Conservation (phyloP, 2,329 filamentous ascomycete species). For the Fusarium metavorans region DNA sequence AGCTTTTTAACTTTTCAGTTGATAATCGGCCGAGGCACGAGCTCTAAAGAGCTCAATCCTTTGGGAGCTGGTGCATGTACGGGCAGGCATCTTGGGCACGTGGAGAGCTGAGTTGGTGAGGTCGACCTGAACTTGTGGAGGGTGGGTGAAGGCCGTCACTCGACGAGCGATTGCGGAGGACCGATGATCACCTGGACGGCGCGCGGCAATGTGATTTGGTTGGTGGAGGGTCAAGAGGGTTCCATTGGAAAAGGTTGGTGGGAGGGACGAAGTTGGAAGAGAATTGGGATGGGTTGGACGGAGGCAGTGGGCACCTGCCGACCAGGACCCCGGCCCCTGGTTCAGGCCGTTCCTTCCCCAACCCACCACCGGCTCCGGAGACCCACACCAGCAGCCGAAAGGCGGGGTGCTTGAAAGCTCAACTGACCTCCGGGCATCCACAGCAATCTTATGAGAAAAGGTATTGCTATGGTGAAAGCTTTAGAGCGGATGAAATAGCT, state of each 20-base stretch:
- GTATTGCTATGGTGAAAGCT: neutral
- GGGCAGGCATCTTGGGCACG: slow-evolving; percentile 12
- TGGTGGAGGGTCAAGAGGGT: slow-evolving; percentile 25
- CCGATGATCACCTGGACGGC: slow-evolving; percentile 35
- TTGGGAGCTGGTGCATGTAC: neutral
- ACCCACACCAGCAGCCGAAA: slow-evolving; percentile 9
- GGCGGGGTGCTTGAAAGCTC: neutral
- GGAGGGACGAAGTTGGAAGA: slow-evolving; percentile 20
- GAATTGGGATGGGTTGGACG: neutral
- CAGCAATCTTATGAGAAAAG: neutral
- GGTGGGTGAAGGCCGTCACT: slow-evolving; percentile 13
- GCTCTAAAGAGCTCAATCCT: neutral
- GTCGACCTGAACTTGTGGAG: neutral
- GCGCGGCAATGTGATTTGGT: slow-evolving; percentile 19
- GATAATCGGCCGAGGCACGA: slow-evolving; percentile 21
- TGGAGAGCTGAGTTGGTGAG: slow-evolving; percentile 8
- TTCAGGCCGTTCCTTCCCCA: slow-evolving; percentile 6
- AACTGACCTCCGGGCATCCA: neutral
- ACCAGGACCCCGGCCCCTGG: slow-evolving; percentile 16
- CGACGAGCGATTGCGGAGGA: slow-evolving; percentile 16
- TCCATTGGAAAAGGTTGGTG: slow-evolving; percentile 15
- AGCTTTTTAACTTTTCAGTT: neutral
- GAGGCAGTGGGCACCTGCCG: slow-evolving; percentile 11
- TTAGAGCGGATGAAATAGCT: neutral
- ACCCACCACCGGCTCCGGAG: slow-evolving; percentile 11